These are phyloP conservation scores for Globisporangium cystogenes DNA, from an alignment of 352 stramenopile species.

Conservation along the genomic window DNA sequence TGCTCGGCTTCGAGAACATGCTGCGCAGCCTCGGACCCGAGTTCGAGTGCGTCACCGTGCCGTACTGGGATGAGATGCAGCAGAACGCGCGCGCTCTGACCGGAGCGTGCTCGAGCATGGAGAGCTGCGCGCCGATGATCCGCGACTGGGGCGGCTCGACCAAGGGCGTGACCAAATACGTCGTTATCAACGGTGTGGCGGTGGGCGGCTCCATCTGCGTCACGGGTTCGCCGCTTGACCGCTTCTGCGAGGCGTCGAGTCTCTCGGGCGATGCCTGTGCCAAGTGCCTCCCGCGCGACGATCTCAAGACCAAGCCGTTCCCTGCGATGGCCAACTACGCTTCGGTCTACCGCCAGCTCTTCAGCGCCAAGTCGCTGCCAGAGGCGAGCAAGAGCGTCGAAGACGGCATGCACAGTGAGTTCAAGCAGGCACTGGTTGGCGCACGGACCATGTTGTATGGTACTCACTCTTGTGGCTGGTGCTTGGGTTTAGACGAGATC, in stretches of 20 bases:
- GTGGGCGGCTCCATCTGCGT: slow-evolving; percentile 55
- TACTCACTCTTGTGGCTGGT: background rate
- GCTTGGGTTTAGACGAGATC: slow-evolving; percentile 47
- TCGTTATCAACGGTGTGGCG: slow-evolving; percentile 68
- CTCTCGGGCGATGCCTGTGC: slow-evolving; percentile 33
- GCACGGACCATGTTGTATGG: background rate
- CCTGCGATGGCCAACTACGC: slow-evolving; percentile 68
- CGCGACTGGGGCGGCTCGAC: slow-evolving; percentile 64
- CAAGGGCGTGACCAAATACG: slow-evolving; percentile 19
- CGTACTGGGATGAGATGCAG: slow-evolving; percentile 86
- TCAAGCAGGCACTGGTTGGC: too few species aligned
- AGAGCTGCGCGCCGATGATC: slow-evolving; percentile 70
- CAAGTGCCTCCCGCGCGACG: slow-evolving; percentile 63
- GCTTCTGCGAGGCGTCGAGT: slow-evolving; percentile 74
- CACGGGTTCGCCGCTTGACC: slow-evolving; percentile 33
- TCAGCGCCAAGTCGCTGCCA: slow-evolving; percentile 54
- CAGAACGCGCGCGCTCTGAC: slow-evolving; percentile 65
- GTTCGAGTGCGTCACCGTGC: slow-evolving; percentile 82
- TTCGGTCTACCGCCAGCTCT: slow-evolving; percentile 72
- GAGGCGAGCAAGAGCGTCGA: slow-evolving; percentile 61
- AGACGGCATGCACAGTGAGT: slow-evolving; percentile 71
- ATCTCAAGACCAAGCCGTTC: slow-evolving; percentile 47
- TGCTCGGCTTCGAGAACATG: slow-evolving; percentile 87
- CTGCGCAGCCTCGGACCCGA: slow-evolving; percentile 68
- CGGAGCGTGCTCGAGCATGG: slow-evolving; percentile 58